Evolutionary conservation across 345 rosid species (phyloP).

Genomic region (Bretschneidera sinensis): DNA sequence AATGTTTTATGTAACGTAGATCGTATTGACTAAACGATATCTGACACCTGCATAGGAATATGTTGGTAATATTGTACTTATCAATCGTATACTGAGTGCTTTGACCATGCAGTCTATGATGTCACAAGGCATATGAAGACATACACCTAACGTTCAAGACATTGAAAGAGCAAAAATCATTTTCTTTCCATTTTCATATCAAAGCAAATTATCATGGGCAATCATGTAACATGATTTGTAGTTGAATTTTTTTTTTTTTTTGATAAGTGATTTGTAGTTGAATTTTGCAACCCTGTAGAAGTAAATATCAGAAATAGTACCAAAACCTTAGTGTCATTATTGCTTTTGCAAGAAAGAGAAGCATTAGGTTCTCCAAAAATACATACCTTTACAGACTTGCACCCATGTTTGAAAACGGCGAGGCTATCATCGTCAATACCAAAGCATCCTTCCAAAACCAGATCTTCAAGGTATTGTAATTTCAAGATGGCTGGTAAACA

Average conservation of each 20-base stretch:
- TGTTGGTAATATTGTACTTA: no score
- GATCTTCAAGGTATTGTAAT: constrained; percentile 52
- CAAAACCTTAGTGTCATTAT: background rate
- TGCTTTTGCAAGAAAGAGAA: background rate
- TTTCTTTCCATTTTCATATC: background rate
- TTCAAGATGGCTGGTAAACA: constrained; percentile 50
- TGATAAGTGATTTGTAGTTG: no score
- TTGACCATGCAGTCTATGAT: background rate
- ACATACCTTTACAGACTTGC: constrained; percentile 61
- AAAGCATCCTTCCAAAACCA: constrained; percentile 64
- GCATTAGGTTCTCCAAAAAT: background rate
- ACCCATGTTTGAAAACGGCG: constrained; percentile 35
- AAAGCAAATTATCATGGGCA: background rate
- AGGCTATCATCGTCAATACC: constrained; percentile 54
- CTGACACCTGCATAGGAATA: background rate
- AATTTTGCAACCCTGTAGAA: no score
- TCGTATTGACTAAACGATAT: no score
- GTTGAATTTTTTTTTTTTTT: no score
- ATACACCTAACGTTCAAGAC: background rate
- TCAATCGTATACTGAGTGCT: no score
- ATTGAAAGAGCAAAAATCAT: background rate
- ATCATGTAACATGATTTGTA: background rate
- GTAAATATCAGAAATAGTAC: background rate
- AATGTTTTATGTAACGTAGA: no score
- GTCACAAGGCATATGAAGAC: background rate